Base-by-base conservation (phyloP, 2,329 filamentous ascomycete genomes). In the Bipolaris oryzae region DNA sequence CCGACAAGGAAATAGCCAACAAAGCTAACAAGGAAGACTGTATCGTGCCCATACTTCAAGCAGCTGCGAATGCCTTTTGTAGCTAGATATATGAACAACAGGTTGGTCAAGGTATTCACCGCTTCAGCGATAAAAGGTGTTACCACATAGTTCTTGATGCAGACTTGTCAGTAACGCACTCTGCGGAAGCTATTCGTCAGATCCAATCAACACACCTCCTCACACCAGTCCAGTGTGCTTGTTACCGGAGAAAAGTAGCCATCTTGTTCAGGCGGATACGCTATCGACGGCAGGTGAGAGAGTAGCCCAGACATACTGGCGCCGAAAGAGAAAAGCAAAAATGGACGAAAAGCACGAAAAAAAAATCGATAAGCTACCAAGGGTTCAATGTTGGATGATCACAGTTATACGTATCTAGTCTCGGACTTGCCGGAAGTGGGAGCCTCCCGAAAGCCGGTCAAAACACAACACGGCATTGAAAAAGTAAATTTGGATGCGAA, bases 51-150 rank as follows among this genome's bases (percentile, higher is more conserved):
- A 76, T 96, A 82, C 61, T 82, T 83, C 37, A 89, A 71, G 74
- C 91, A 96, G 74, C 87, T 92, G 52, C 81, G 78, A 60, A 95
- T 85, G 21, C 93, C 93, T 71, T 88, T 89, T 63, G 86, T 77
- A 7, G 91, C 91, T 18, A 96, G 84, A 74, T 84, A 90, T 66
- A 96, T 81, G 76, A 96, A 96, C 21, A 95, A 79, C 3, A 90
- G 74, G 74, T 96, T 96, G 33, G 92, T 96, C 31, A 93, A 69
- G 3, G 91, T 90, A 72, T 89, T 94, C 71, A 92, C 85, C 43
- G 93, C 86, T 72, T 93, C 90, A 34, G 90, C 90, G 43, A 87
- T 84, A 71, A 92, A 93, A 41, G 84, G 81, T 3, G 89, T 92
- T 35, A 88, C 86, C 79, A 89, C 89, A 76, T 90, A 90, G 62